Evolutionary conservation across 176 grass and related monocot species (phyloP), one percentile per base, ranked within the genome.

Genomic region (Thinopyrum elongatum): DNA sequence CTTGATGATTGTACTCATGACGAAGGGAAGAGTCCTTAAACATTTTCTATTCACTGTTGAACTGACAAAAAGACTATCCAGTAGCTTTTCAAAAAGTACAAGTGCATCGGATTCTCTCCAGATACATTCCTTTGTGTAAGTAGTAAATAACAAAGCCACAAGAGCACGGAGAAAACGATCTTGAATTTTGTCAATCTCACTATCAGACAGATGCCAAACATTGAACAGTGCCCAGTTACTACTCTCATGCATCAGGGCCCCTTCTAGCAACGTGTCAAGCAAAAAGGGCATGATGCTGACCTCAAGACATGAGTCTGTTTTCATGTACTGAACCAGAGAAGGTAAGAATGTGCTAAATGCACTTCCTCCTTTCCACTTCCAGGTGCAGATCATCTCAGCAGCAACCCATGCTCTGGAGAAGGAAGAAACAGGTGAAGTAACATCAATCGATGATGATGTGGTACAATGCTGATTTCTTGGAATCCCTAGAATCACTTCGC

Each of bases 331-430:
- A 88, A 93, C 84, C 49, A 98, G 78, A 55, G 84, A 89, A 80
- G 87, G 91, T 85, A 98, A 84, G 82, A 98, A 95, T 88, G 89
- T 91, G 77, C 70, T 64, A 71, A 85, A 63, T 39, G 75, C 91
- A 87, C 77, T 79, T 34, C 91, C 78, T 4, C 69, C 91, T 84
- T 84, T 79, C 96, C 93, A 98, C 44, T 89, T 89, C 96, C 93
- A 95, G 76, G 91, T 87, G 83, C 89, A 98, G 83, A 98, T 82
- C 62, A 98, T 87, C 77, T 95, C 93, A 89, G 86, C 87, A 36
- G 96, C 96, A 85, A 98, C 86, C 96, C 96, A 98, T 74, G 83
- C 88, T 81, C 92, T 93, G 29, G 88, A 88, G 55, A 74, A 73
- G 39, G 88, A 81, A 60, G 82, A 77, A 83, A 76, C 59, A 10